phyloP scores from a whole-genome alignment of 1,139 yeast genomes.

The Taphrina pruni region DNA sequence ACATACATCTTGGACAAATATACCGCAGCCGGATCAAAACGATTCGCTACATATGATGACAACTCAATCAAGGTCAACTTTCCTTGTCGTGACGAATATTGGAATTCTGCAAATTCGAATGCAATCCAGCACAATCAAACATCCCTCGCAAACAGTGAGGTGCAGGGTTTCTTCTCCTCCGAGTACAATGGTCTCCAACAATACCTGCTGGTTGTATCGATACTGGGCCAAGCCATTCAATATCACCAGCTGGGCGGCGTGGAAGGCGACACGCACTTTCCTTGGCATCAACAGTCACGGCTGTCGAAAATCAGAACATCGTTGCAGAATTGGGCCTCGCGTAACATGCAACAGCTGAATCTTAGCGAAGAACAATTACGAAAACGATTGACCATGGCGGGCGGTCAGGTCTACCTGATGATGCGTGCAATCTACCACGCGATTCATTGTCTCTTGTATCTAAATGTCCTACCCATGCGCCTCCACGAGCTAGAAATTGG shows the following conservation, averaged over 20 bases:
- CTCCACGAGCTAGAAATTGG: constrained; percentile 10
- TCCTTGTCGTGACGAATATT: constrained; percentile 10
- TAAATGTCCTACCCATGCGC: constrained; percentile 10
- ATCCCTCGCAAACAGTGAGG: constrained; percentile 13
- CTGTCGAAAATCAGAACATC: constrained; percentile 4
- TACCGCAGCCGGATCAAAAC: constrained; percentile 9
- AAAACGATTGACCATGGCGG: constrained; percentile 5
- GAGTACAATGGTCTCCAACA: constrained; percentile 8
- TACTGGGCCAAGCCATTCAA: constrained; percentile 16
- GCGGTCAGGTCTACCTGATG: constrained; percentile 4
- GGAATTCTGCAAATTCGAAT: background rate
- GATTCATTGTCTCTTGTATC: background rate
- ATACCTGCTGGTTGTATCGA: constrained; percentile 4
- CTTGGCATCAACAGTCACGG: constrained; percentile 22
- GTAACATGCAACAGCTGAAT: constrained; percentile 6
- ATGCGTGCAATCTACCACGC: constrained; percentile 17
- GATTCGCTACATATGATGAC: constrained; percentile 9
- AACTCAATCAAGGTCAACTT: constrained; percentile 11
- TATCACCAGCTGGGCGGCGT: constrained; percentile 19
- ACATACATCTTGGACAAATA: constrained; percentile 9
- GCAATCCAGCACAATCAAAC: constrained; percentile 15
- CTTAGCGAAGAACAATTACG: background rate
- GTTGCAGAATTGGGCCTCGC: constrained; percentile 16
- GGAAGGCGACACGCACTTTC: constrained; percentile 14
- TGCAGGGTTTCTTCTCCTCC: constrained; percentile 8